A percentile compares a stretch with the other conserved stretches of the same genome.
phyloP scores from a whole-genome alignment of 305 asterid genomes.

The Solanum chacoense region DNA sequence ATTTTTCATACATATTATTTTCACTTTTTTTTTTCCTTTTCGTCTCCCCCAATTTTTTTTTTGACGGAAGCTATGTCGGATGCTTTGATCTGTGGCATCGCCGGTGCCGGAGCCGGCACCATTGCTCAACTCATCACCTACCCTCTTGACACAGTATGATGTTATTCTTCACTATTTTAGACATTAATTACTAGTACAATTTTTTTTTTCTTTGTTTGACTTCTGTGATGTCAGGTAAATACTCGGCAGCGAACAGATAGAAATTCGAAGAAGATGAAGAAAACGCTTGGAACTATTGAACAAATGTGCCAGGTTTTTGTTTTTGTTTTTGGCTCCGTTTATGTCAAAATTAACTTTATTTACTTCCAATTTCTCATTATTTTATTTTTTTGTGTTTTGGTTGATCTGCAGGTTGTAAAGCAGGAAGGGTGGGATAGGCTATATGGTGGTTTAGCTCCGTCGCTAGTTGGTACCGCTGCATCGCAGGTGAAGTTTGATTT shows the following conservation, averaged over 20 bases:
- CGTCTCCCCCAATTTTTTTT: not conserved
- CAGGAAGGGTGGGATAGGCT: slow-evolving; percentile 92
- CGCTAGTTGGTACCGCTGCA: slow-evolving; percentile 86
- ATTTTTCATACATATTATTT: not conserved
- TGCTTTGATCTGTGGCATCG: slow-evolving; percentile 92
- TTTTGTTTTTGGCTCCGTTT: not conserved
- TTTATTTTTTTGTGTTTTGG: not conserved
- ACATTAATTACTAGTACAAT: not conserved
- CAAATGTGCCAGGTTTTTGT: slow-evolving; percentile 57
- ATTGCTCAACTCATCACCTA: slow-evolving; percentile 93
- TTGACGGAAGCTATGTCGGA: slow-evolving; percentile 45
- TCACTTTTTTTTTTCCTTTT: not conserved
- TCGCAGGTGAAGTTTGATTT: slow-evolving; percentile 53
- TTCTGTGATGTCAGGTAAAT: slow-evolving; percentile 44
- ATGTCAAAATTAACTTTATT: not conserved
- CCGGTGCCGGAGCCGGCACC: slow-evolving; percentile 97
- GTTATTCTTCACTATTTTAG: not conserved
- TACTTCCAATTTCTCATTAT: not conserved
- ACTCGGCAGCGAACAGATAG: slow-evolving; percentile 89
- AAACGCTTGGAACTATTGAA: slow-evolving; percentile 34
- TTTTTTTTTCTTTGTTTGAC: not conserved
- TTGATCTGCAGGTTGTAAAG: slow-evolving; percentile 50
- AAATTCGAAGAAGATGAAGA: slow-evolving; percentile 49
- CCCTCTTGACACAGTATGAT: slow-evolving; percentile 77
- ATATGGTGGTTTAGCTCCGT: slow-evolving; percentile 84